These are phyloP conservation scores for Thalassiosira livingstoniorum DNA, from an alignment of 352 stramenopile genomes.

Conservation along the genomic window DNA sequence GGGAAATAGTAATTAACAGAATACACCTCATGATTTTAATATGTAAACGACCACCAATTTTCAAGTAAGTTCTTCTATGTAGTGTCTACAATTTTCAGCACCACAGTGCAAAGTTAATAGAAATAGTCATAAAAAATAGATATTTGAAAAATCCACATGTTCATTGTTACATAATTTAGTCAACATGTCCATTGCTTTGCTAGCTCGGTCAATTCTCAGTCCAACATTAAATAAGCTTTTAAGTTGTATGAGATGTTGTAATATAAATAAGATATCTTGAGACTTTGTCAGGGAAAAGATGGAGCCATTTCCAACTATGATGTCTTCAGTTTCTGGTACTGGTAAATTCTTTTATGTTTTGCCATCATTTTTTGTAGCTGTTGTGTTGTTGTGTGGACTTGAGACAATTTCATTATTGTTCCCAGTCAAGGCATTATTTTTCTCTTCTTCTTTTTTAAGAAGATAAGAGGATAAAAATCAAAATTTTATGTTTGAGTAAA, in stretches of 20 bases:
- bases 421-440: no score
- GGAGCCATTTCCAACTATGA: no score
- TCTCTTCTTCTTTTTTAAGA: no score
- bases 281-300: slow-evolving; percentile 9
- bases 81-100: slow-evolving; percentile 44
- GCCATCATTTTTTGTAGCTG: no score
- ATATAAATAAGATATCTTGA: slow-evolving; percentile 19
- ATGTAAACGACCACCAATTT: slow-evolving; percentile 28
- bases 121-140: slow-evolving; percentile 34
- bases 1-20: slow-evolving; percentile 28
- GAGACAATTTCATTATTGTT: no score
- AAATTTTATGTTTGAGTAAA: no score
- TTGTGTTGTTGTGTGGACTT: no score
- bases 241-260: slow-evolving; percentile 21
- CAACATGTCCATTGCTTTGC: slow-evolving; percentile 13
- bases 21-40: slow-evolving; percentile 34
- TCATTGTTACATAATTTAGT: slow-evolving; percentile 19
- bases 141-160: slow-evolving; percentile 12
- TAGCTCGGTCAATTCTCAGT: slow-evolving; percentile 9
- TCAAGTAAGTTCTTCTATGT: background rate
- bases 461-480: no score
- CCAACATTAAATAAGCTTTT: slow-evolving; percentile 11
- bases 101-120: slow-evolving; percentile 42
- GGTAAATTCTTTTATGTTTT: no score
- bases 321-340: no score